Base-by-base conservation (phyloP, 768 basidiomycete genomes). In the Harrya chromipes region DNA sequence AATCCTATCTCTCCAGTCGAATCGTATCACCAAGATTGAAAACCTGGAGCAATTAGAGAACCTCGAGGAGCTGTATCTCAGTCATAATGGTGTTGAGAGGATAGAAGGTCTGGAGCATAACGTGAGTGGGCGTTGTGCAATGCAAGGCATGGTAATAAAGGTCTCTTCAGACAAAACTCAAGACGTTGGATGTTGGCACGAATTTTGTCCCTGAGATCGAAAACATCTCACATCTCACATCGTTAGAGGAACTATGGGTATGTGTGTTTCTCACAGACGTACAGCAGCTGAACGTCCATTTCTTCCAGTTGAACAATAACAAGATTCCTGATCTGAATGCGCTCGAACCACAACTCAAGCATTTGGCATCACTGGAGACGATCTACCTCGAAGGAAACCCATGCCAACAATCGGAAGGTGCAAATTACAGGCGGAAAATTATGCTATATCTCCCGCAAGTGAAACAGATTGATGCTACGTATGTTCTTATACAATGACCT, bases 381-480 rank as follows among this genome's bases (percentile, higher is more conserved):
- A 75, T 99, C 7, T 99, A 99, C 65, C 81, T 99, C 21, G 97
- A 99, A 70, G 86, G 82, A 5, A 99, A 99, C 63, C 97, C 97
- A 3, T 88, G 92, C 55, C 94, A 99, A 64, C 75, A 68, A 39
- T 76, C 74, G 13, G 90, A 97, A 60, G 85, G 81, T 67, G 73
- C 79, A 2, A 80, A 76, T 19, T 99, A 98, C 65, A 74, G 93
- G 58, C 75, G 95, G 46, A 99, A 97, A 72, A 77, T 98, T 46
- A 91, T 89, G 66, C 70, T 98, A 34, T 84, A 84, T 4, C 72
- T 97, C 19, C 94, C 94, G 0, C 90, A 95, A 60, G 70, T 98
- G 48, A 82, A 82, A 61, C 97, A 99, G 70, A 85, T 99, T 43
- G 97, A 99, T 69, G 97, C 97, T 36, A 97, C 90, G 87, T 97